These are phyloP conservation scores for Neltuma alba DNA, from an alignment of 306 rosid species.

Conservation along the genomic window DNA sequence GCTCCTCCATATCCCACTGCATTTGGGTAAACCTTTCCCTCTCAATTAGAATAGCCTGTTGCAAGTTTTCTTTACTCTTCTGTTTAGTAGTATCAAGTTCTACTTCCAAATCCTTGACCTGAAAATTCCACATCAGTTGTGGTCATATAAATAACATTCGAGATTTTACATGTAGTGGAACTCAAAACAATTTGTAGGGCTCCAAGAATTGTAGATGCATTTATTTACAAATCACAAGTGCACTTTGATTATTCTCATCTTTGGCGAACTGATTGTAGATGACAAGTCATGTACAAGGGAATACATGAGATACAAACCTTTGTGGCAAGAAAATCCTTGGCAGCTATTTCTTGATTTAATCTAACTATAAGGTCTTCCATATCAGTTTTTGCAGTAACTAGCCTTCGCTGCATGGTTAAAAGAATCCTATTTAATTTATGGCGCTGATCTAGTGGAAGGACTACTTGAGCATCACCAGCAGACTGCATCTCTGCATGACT, in stretches of 20 bases:
- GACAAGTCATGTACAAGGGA: slow-evolving; percentile 20
- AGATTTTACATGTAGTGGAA: slow-evolving; percentile 10
- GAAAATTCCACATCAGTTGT: slow-evolving; percentile 47
- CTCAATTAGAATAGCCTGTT: slow-evolving; percentile 93
- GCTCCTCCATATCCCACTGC: slow-evolving; percentile 99
- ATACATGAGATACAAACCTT: slow-evolving; percentile 59
- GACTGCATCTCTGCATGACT: slow-evolving; percentile 55
- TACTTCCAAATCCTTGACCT: slow-evolving; percentile 98
- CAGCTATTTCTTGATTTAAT: slow-evolving; percentile 93
- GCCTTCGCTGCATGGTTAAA: slow-evolving; percentile 86
- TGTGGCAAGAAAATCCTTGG: slow-evolving; percentile 88
- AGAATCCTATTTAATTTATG: slow-evolving; percentile 89
- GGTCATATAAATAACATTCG: slow-evolving; percentile 24
- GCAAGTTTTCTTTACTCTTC: slow-evolving; percentile 88
- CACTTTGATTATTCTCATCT: slow-evolving; percentile 27
- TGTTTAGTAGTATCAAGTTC: slow-evolving; percentile 84
- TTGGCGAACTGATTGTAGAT: slow-evolving; percentile 1
- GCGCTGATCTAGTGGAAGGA: slow-evolving; percentile 88
- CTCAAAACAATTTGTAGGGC: slow-evolving; percentile 21
- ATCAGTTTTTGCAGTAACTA: slow-evolving; percentile 88
- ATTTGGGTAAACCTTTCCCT: slow-evolving; percentile 91
- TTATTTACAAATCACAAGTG: slow-evolving; percentile 6
- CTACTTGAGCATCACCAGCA: slow-evolving; percentile 67
- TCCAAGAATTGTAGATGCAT: slow-evolving; percentile 17
- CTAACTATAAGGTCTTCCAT: slow-evolving; percentile 98